Conservation (phyloP, 1,284 basidiomycete species). For the Fomitiporia mediterranea region DNA sequence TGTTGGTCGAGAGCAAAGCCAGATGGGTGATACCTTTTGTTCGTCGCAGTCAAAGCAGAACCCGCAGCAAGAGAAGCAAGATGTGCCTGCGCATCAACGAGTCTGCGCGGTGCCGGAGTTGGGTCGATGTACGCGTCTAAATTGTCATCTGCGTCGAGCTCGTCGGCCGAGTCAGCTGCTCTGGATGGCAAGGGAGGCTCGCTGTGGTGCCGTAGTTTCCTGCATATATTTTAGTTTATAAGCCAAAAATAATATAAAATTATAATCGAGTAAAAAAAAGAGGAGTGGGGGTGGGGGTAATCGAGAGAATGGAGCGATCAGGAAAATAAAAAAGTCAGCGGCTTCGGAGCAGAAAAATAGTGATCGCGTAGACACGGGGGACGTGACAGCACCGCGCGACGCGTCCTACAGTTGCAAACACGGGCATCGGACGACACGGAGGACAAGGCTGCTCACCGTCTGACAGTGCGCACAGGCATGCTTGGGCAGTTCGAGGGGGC, state of each 20-base stretch:
- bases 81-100: background rate
- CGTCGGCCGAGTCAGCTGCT: background rate
- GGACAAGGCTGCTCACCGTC: background rate
- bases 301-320: background rate
- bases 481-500: background rate
- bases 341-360: conserved; percentile 16
- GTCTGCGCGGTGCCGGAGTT: too few relatives aligned
- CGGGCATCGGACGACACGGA: background rate
- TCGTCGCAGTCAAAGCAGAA: background rate
- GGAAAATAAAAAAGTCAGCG: conserved; percentile 10
- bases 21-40: background rate
- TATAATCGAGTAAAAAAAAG: background rate
- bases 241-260: background rate
- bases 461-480: background rate
- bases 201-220: conserved; percentile 15
- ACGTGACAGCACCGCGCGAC: background rate
- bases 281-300: background rate
- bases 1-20: background rate
- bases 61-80: too few relatives aligned
- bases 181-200: conserved; percentile 9
- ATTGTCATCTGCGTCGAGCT: background rate
- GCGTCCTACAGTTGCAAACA: background rate
- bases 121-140: too few relatives aligned
- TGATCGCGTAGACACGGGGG: background rate
- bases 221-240: too few relatives aligned